Evolutionary conservation across 768 basidiomycete genomes (phyloP).

Genomic region (Fibroporia radiculosa): DNA sequence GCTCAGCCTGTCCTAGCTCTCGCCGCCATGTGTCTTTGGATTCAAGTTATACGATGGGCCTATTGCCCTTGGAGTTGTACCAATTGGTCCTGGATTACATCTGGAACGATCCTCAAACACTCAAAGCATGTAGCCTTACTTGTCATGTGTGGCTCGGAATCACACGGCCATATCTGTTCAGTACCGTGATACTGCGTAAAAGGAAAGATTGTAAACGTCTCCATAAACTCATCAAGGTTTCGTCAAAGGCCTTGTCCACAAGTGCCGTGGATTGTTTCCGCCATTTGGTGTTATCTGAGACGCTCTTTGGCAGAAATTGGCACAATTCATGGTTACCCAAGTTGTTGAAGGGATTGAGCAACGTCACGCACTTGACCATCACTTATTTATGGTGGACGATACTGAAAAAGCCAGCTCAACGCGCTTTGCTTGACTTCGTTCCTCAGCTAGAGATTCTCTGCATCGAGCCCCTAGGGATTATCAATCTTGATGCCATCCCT

Average conservation of each 20-base stretch:
- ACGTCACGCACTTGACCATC: neutral
- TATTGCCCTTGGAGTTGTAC: neutral
- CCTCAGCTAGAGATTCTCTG: neutral
- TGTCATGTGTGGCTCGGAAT: slow-evolving; percentile 1
- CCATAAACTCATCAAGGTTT: neutral
- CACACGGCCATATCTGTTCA: neutral
- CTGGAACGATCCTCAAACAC: slow-evolving; percentile 1
- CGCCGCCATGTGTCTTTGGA: too few species aligned
- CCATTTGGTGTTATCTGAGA: neutral
- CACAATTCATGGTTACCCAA: neutral
- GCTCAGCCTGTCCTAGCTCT: too few species aligned
- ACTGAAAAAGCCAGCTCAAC: neutral
- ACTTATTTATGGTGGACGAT: neutral
- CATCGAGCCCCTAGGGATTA: too few species aligned
- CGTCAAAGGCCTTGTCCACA: neutral
- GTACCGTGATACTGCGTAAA: neutral
- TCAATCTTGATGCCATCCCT: neutral
- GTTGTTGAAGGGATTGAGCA: neutral
- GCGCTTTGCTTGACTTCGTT: neutral
- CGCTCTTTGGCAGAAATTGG: neutral
- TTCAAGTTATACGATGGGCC: too few species aligned
- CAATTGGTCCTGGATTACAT: neutral
- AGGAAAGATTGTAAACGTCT: neutral
- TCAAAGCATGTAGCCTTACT: neutral
- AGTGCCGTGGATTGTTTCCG: neutral